phyloP scores from a whole-genome alignment of 2,329 filamentous ascomycete genomes.

The Gliomastix tumulicola region DNA sequence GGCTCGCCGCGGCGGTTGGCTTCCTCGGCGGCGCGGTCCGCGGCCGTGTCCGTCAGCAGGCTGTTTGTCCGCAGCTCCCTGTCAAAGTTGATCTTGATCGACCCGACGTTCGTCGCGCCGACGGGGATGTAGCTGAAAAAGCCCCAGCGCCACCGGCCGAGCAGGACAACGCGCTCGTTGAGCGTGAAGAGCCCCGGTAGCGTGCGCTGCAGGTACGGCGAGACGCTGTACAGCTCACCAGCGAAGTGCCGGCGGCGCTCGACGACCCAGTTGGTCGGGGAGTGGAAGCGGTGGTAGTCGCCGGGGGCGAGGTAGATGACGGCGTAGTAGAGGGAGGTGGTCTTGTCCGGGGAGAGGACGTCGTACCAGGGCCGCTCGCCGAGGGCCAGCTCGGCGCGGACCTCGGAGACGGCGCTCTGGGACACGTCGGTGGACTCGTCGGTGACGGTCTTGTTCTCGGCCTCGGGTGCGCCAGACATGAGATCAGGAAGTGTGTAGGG shows the following conservation, averaged over 20 bases:
- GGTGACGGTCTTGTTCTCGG: conserved; percentile 43
- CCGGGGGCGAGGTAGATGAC: conserved; percentile 95
- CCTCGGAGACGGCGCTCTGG: conserved; percentile 70
- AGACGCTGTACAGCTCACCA: conserved; percentile 91
- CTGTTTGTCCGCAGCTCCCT: conserved; percentile 88
- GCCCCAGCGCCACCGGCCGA: conserved; percentile 92
- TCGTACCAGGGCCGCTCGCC: conserved; percentile 66
- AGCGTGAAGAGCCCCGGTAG: conserved; percentile 92
- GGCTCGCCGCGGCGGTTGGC: conserved; percentile 70
- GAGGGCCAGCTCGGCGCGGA: conserved; percentile 74
- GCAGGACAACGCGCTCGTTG: conserved; percentile 89
- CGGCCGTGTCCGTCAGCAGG: conserved; percentile 84
- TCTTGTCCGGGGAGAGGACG: conserved; percentile 52
- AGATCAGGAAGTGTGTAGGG: conserved; percentile 87
- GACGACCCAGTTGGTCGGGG: conserved; percentile 90
- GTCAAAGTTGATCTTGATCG: conserved; percentile 96
- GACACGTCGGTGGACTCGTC: conserved; percentile 66
- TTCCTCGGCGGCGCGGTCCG: conserved; percentile 76
- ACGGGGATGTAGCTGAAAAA: conserved; percentile 97
- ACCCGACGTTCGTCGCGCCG: conserved; percentile 94
- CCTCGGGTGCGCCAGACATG: conserved; percentile 61
- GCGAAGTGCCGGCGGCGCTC: conserved; percentile 95
- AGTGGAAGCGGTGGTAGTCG: conserved; percentile 98
- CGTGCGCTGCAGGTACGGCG: conserved; percentile 87
- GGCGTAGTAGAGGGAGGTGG: conserved; percentile 78